Evolutionary conservation across 768 basidiomycete genomes (phyloP).

Genomic region (Coprinopsis marcescibilis): DNA sequence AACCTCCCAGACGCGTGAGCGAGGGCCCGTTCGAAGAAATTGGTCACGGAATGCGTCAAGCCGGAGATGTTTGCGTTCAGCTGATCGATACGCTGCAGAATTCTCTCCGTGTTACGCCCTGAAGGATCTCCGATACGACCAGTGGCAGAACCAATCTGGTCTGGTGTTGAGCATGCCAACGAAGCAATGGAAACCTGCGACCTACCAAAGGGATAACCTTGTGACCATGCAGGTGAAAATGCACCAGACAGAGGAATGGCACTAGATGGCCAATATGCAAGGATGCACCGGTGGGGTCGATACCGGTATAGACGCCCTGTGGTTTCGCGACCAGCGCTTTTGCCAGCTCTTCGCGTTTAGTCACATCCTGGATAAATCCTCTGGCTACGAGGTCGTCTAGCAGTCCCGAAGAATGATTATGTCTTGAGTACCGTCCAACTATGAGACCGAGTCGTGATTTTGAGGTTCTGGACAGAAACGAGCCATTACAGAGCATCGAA

Average conservation of each 20-base stretch:
- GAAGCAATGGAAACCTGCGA: conserved; percentile 1
- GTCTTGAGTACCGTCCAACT: conserved; percentile 1
- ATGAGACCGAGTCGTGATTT: not conserved
- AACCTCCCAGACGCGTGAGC: conserved; percentile 47
- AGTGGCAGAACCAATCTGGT: conserved; percentile 91
- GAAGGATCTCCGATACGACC: conserved; percentile 97
- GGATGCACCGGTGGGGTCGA: conserved; percentile 88
- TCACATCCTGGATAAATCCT: conserved; percentile 45
- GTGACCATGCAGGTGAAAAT: conserved; percentile 87
- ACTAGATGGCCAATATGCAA: conserved; percentile 93
- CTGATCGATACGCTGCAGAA: conserved; percentile 51
- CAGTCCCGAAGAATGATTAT: conserved; percentile 16
- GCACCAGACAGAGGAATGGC: conserved; percentile 80
- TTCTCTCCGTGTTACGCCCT: conserved; percentile 78
- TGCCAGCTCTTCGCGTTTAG: conserved; percentile 37
- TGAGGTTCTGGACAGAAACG: conserved; percentile 6
- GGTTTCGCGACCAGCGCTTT: conserved; percentile 29
- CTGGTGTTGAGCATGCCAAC: not conserved
- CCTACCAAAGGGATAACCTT: conserved; percentile 77
- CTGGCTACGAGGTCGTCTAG: conserved; percentile 39
- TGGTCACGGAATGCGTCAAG: conserved; percentile 59
- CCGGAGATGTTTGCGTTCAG: conserved; percentile 60
- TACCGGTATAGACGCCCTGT: conserved; percentile 75
- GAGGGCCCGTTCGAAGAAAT: conserved; percentile 65
- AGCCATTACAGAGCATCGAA: conserved; percentile 10